These are phyloP conservation scores for Globisporangium paroecandrum DNA, from an alignment of 352 stramenopile species.

Conservation along the genomic window DNA sequence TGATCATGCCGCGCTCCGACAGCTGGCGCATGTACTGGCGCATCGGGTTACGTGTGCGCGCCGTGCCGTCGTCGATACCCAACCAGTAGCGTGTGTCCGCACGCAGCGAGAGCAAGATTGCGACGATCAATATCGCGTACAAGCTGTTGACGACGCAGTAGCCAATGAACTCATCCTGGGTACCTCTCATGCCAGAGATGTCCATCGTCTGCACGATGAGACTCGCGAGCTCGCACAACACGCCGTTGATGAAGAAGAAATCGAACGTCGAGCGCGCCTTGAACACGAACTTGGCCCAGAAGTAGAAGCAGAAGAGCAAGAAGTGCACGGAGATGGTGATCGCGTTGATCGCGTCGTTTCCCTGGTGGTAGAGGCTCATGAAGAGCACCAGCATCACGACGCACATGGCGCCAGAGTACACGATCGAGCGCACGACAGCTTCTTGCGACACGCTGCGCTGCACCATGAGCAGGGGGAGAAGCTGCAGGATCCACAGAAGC, in stretches of 20 bases:
- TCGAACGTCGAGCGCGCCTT: constrained; percentile 77
- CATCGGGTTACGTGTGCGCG: constrained; percentile 50
- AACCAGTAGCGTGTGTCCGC: constrained; percentile 85
- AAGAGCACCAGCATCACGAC: constrained; percentile 54
- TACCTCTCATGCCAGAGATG: constrained; percentile 26
- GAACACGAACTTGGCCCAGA: constrained; percentile 79
- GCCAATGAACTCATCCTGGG: constrained; percentile 32
- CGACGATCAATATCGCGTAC: constrained; percentile 63
- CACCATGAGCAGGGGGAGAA: constrained; percentile 84
- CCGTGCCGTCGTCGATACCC: constrained; percentile 64
- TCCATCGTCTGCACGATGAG: constrained; percentile 54
- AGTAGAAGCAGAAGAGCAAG: constrained; percentile 62
- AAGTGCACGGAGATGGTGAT: constrained; percentile 56
- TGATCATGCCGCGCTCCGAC: constrained; percentile 81
- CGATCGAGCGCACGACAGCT: constrained; percentile 65
- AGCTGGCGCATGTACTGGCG: constrained; percentile 72
- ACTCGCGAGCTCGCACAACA: constrained; percentile 40
- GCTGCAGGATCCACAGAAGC: constrained; percentile 69
- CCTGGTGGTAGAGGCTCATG: constrained; percentile 56
- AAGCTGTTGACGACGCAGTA: constrained; percentile 49
- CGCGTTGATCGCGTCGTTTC: constrained; percentile 37
- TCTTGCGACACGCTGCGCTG: constrained; percentile 77
- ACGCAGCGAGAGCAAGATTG: constrained; percentile 69
- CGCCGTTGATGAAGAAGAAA: constrained; percentile 72
- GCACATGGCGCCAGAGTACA: constrained; percentile 62